Conservation (phyloP, 2,329 filamentous ascomycete species). For the Ophiostoma tasmaniense region DNA sequence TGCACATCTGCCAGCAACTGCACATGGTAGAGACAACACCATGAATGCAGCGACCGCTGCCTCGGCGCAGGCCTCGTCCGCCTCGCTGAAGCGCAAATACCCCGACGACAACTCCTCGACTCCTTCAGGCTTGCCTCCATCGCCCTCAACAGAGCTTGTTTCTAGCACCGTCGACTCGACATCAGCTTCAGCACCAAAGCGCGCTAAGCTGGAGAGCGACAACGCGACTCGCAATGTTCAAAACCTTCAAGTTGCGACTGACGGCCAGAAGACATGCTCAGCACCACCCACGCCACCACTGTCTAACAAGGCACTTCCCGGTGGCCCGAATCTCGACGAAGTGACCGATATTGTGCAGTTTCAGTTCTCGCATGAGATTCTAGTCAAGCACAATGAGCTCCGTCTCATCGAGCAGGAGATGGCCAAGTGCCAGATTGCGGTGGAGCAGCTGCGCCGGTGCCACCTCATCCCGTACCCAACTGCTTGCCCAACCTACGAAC, state of each 20-base stretch:
- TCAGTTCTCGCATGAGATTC: slow-evolving; percentile 82
- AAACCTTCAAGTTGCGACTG: neutral
- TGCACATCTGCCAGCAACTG: neutral
- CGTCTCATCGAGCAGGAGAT: slow-evolving; percentile 92
- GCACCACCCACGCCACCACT: slow-evolving; percentile 18
- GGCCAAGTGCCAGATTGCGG: slow-evolving; percentile 84
- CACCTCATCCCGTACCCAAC: slow-evolving; percentile 85
- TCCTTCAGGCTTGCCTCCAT: slow-evolving; percentile 12
- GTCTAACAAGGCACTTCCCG: slow-evolving; percentile 17
- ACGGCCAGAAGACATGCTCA: neutral
- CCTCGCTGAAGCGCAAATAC: slow-evolving; percentile 21
- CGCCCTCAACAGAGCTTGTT: neutral
- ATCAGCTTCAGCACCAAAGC: slow-evolving; percentile 14
- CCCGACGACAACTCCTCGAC: neutral
- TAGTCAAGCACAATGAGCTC: slow-evolving; percentile 90
- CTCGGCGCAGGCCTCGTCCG: neutral
- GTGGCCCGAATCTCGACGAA: slow-evolving; percentile 35
- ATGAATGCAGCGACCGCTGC: slow-evolving; percentile 13
- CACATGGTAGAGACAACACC: neutral
- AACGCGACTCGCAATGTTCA: neutral
- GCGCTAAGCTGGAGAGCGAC: slow-evolving; percentile 28
- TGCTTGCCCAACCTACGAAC: slow-evolving; percentile 55
- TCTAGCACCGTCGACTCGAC: neutral
- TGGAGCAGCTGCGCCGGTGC: slow-evolving; percentile 89
- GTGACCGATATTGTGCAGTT: slow-evolving; percentile 69